These are phyloP conservation scores for Blastomyces gilchristii DNA, from an alignment of 2,329 filamentous ascomycete genomes.

Conservation along the genomic window DNA sequence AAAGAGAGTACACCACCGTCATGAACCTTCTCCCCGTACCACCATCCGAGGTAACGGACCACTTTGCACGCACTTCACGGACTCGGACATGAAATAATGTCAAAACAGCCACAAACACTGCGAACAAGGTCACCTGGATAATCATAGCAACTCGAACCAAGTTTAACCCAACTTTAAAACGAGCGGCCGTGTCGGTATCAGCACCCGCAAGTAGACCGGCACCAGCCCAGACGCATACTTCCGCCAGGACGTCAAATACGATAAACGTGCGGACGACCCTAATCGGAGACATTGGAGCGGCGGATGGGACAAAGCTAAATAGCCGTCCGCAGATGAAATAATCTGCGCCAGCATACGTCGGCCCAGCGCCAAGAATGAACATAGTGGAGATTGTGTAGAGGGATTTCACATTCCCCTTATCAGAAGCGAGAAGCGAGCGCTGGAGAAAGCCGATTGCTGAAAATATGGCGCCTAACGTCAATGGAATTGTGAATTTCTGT, in stretches of 20 bases:
- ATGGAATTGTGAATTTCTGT: slow-evolving; percentile 12
- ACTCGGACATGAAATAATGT: slow-evolving; percentile 7
- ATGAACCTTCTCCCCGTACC: slow-evolving; percentile 7
- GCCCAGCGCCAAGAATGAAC: slow-evolving; percentile 12
- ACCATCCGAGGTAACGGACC: background rate
- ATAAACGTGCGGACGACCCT: slow-evolving; percentile 10
- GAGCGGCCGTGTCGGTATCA: background rate
- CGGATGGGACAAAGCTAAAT: slow-evolving; percentile 11
- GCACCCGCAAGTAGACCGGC: slow-evolving; percentile 4
- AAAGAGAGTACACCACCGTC: slow-evolving; percentile 9
- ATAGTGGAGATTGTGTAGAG: slow-evolving; percentile 7
- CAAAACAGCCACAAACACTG: slow-evolving; percentile 7
- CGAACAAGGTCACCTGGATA: slow-evolving; percentile 7
- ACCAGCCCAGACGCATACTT: slow-evolving; percentile 11
- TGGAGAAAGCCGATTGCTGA: slow-evolving; percentile 9
- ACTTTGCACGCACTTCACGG: background rate
- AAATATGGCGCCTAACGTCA: slow-evolving; percentile 9
- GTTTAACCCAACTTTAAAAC: slow-evolving; percentile 9
- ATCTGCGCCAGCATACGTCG: slow-evolving; percentile 13
- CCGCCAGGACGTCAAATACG: slow-evolving; percentile 12
- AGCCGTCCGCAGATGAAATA: slow-evolving; percentile 12
- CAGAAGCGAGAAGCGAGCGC: slow-evolving; percentile 7
- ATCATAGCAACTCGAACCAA: slow-evolving; percentile 11
- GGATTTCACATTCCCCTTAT: slow-evolving; percentile 3
- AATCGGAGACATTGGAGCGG: slow-evolving; percentile 11